phyloP scores from a whole-genome alignment of 148 eudicot genomes.

The Chenopodium quinoa region DNA sequence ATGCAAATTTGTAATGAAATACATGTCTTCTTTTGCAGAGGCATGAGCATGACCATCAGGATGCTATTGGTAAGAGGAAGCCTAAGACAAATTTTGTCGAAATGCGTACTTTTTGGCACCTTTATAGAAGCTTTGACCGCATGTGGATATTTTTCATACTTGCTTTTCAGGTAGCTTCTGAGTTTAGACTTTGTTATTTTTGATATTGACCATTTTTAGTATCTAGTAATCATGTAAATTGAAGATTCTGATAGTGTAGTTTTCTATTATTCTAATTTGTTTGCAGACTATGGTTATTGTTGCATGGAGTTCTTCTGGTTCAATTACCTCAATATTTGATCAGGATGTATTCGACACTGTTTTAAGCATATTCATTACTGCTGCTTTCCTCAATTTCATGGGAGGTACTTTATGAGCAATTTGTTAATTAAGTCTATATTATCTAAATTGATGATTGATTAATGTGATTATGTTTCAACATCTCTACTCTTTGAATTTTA shows the following conservation, averaged over 20 bases:
- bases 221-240: neutral
- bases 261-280: constrained; percentile 13
- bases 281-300: constrained; percentile 86
- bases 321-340: constrained; percentile 57
- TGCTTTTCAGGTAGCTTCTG: constrained; percentile 77
- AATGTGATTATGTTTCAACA: neutral
- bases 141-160: constrained; percentile 82
- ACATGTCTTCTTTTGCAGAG: constrained; percentile 38
- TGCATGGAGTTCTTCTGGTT: constrained; percentile 80
- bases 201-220: neutral
- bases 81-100: constrained; percentile 92
- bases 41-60: constrained; percentile 31
- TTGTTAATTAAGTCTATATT: neutral
- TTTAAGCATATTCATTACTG: constrained; percentile 89
- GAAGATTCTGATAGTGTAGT: neutral
- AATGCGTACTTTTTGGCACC: constrained; percentile 89
- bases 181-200: neutral
- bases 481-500: neutral
- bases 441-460: neutral
- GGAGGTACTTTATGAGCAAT: constrained; percentile 55
- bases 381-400: constrained; percentile 78
- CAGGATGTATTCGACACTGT: constrained; percentile 59
- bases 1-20: constrained; percentile 9
- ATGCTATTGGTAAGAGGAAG: constrained; percentile 55
- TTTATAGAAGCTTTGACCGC: constrained; percentile 84